These are phyloP conservation scores for Rhododendron griersonianum DNA, from an alignment of 148 eudicot species.

Conservation along the genomic window DNA sequence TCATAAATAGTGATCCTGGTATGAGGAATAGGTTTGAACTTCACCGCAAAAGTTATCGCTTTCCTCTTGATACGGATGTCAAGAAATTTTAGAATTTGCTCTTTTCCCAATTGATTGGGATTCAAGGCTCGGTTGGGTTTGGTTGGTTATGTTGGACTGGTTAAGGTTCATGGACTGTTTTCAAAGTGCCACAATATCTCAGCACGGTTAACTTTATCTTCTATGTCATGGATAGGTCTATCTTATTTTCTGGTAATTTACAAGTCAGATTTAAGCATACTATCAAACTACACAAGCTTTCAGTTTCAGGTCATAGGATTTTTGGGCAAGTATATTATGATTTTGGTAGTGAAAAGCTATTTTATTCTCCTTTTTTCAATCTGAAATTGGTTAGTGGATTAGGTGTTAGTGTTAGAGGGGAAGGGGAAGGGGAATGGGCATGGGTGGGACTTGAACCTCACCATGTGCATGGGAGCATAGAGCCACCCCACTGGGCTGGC, in stretches of 20 bases:
- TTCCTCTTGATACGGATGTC: not conserved
- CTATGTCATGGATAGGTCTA: not conserved
- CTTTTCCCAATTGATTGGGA: not conserved
- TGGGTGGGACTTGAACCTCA: not conserved
- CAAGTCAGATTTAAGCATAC: not conserved
- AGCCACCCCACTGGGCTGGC: not conserved
- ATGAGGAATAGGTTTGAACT: not conserved
- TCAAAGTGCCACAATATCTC: not conserved
- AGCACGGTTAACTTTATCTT: not conserved
- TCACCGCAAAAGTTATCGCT: not conserved
- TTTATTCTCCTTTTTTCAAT: not conserved
- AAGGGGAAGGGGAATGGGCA: not conserved
- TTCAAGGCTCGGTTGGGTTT: not conserved
- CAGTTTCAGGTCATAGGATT: not conserved
- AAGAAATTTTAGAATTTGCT: not conserved
- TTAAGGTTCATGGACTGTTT: not conserved
- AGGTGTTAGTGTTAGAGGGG: not conserved
- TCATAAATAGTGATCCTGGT: not conserved
- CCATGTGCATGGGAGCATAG: not conserved
- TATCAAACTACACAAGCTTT: not conserved
- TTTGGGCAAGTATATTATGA: not conserved
- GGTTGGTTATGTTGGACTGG: not conserved
- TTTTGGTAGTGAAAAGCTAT: not conserved
- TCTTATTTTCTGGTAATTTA: not conserved
- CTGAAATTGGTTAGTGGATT: not conserved